These are phyloP conservation scores for Nakazawaea pomicola DNA, from an alignment of 805 yeast genomes.

Conservation along the genomic window DNA sequence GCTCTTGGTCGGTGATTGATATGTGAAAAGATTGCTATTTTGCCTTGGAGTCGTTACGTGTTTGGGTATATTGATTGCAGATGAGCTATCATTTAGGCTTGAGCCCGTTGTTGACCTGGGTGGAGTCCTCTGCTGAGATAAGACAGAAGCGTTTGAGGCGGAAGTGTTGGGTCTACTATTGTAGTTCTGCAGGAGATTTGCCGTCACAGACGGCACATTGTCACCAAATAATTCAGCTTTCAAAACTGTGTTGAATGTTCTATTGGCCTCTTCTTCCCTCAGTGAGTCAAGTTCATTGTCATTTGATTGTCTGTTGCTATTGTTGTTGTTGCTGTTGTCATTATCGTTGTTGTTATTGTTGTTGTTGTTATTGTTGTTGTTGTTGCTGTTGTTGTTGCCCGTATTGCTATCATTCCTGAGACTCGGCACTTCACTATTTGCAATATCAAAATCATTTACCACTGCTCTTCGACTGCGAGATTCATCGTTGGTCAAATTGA, in stretches of 20 bases:
- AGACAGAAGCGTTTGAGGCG: constrained; percentile 11
- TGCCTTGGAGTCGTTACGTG: constrained; percentile 28
- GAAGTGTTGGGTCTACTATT: constrained; percentile 19
- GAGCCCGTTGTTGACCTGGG: constrained; percentile 19
- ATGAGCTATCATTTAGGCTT: background rate
- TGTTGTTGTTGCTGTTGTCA: constrained; percentile 19
- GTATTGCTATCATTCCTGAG: constrained; percentile 15
- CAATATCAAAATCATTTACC: constrained; percentile 9
- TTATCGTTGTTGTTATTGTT: constrained; percentile 9
- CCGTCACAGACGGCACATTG: constrained; percentile 53
- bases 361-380: constrained; percentile 19
- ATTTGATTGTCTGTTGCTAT: background rate
- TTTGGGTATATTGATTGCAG: constrained; percentile 5
- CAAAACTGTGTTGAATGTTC: constrained; percentile 79
- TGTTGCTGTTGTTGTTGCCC: constrained; percentile 17
- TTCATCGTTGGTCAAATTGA: constrained; percentile 46
- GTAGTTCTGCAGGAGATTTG: constrained; percentile 18
- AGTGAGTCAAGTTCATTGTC: constrained; percentile 63
- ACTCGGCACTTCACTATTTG: constrained; percentile 11
- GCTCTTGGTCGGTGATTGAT: constrained; percentile 63
- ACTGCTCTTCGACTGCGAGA: constrained; percentile 23
- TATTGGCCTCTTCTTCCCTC: constrained; percentile 76
- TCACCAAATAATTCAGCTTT: constrained; percentile 92
- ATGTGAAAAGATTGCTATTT: constrained; percentile 63
- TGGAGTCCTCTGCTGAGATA: constrained; percentile 21